Percentiles rank a stretch among this genome's conserved stretches.
Conservation (phyloP, 192 early-diverging fungal genomes). For the Phycomyces nitens region DNA sequence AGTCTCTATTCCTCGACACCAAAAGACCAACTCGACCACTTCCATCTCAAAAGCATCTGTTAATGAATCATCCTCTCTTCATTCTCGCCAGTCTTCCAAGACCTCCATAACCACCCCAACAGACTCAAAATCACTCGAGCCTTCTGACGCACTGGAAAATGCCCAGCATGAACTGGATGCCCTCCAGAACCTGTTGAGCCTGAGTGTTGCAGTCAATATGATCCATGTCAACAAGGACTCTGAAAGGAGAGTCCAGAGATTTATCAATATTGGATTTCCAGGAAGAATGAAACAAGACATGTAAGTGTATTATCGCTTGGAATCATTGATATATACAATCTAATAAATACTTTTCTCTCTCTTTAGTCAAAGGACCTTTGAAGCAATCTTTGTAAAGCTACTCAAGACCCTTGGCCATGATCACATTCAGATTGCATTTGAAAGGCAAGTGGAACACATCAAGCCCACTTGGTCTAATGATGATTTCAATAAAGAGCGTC, state of each 20-base stretch:
- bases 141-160: constrained; percentile 53
- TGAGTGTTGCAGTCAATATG: constrained; percentile 84
- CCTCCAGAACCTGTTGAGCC: constrained; percentile 61
- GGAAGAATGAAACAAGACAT: constrained; percentile 55
- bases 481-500: constrained; percentile 53
- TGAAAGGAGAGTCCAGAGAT: constrained; percentile 54
- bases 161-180: constrained; percentile 47
- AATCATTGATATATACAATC: too few relatives aligned
- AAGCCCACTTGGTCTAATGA: too few relatives aligned
- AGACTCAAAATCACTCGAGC: constrained; percentile 21
- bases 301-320: too few relatives aligned
- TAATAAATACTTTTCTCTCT: constrained; percentile 3
- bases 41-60: background rate
- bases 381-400: constrained; percentile 74
- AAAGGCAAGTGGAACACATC: constrained; percentile 9
- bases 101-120: constrained; percentile 13
- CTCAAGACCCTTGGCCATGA: constrained; percentile 66
- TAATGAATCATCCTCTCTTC: background rate
- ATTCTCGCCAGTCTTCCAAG: constrained; percentile 1
- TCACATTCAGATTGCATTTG: constrained; percentile 74
- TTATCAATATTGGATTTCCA: constrained; percentile 54
- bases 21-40: constrained; percentile 1
- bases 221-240: constrained; percentile 88
- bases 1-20: background rate
- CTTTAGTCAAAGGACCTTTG: constrained; percentile 65